Evolutionary conservation across 345 rosid species (phyloP), one percentile per base, ranked within the genome.

Genomic region (Acer saccharum): DNA sequence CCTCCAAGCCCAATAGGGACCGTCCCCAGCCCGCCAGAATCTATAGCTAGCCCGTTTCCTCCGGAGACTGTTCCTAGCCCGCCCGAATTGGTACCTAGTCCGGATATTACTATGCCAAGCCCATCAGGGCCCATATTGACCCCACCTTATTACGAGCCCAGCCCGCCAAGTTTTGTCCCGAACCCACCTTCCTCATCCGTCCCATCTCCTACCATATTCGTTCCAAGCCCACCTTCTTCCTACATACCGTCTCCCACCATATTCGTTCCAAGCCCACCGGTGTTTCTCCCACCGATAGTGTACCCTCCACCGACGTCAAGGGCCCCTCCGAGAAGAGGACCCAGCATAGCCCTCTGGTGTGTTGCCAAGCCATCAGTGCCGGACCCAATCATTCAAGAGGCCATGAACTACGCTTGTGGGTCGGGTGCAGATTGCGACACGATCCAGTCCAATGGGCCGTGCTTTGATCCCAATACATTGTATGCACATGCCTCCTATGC

Each of bases 361-460:
- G 95, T 95, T 21, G 99, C 97, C 0, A 95, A 95, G 83, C 97
- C 98, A 0, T 77, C 99, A 0, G 99, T 95, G 68, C 99, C 99
- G 5, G 97, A 92, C 54, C 99, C 99, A 25, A 95, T 95, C 18
- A 88, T 95, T 54, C 88, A 83, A 84, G 99, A 96, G 83, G 98
- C 99, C 0, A 91, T 96, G 98, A 96, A 89, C 83, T 96, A 90
- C 62, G 97, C 99, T 1, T 96, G 98, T 76, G 97, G 85, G 32
- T 89, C 97, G 0, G 98, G 97, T 9, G 98, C 99, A 0, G 97
- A 96, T 67, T 96, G 99, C 25, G 81, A 84, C 21, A 88, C 93
- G 0, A 88, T 96, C 73, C 91, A 81, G 78, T 87, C 98, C 0
- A 82, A 73, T 32, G 97, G 98, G 21, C 54, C 89, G 6, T 92